Percentiles rank a stretch among this genome's conserved stretches.
phyloP scores from a whole-genome alignment of 2,329 filamentous ascomycete species.

The Camillea tinctor region DNA sequence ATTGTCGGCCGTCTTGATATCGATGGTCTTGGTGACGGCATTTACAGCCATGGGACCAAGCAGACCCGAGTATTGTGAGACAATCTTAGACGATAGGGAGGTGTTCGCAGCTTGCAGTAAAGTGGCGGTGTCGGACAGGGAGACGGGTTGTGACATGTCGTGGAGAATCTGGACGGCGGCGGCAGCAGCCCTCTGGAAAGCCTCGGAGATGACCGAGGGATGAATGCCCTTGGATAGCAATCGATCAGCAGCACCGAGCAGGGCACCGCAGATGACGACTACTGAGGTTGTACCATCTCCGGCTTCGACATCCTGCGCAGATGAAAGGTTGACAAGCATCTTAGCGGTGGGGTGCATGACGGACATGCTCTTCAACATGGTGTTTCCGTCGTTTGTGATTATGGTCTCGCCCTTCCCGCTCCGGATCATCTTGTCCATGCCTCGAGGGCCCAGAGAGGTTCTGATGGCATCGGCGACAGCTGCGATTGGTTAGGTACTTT shows the following conservation, averaged over 20 bases:
- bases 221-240: constrained; percentile 92
- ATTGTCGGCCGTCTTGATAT: constrained; percentile 92
- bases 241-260: constrained; percentile 89
- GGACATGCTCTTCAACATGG: constrained; percentile 98
- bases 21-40: constrained; percentile 92
- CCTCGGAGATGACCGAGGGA: constrained; percentile 94
- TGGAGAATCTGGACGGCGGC: constrained; percentile 88
- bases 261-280: constrained; percentile 93
- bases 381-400: constrained; percentile 99
- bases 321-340: constrained; percentile 97
- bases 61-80: constrained; percentile 92
- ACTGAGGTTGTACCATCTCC: constrained; percentile 98
- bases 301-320: constrained; percentile 96
- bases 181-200: constrained; percentile 91
- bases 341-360: constrained; percentile 99
- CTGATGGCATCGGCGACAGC: constrained; percentile 97
- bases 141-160: constrained; percentile 93
- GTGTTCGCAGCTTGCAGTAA: constrained; percentile 96
- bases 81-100: constrained; percentile 96
- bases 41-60: constrained; percentile 98
- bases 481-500: constrained; percentile 41
- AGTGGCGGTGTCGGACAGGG: constrained; percentile 80
- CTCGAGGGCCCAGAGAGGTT: constrained; percentile 91
- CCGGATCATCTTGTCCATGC: constrained; percentile 99
- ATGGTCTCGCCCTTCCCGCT: constrained; percentile 95